Evolutionary conservation across 2,329 filamentous ascomycete species (phyloP).

Genomic region (Rugonectria rugulosa): DNA sequence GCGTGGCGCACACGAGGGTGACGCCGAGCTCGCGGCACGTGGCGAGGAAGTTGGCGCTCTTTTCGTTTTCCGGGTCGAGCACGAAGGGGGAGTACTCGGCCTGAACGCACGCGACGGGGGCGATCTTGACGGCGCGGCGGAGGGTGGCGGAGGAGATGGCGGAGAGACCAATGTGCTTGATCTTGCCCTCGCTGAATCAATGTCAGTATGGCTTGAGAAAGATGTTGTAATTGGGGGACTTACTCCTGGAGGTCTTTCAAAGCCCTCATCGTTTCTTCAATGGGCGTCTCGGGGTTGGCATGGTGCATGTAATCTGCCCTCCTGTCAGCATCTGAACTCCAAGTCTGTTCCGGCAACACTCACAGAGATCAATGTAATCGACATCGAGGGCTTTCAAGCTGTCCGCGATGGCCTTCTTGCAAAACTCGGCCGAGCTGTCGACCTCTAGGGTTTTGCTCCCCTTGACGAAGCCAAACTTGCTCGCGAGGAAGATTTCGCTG

Average conservation of each 20-base stretch:
- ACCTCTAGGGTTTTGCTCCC: conserved; percentile 13
- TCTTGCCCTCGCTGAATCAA: conserved; percentile 55
- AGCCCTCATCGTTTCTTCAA: conserved; percentile 56
- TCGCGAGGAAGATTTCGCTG: conserved; percentile 54
- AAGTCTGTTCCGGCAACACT: background rate
- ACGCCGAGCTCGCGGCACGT: conserved; percentile 67
- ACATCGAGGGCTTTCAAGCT: conserved; percentile 50
- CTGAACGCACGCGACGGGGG: conserved; percentile 59
- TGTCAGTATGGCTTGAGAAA: background rate
- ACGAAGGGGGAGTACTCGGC: conserved; percentile 62
- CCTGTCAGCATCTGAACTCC: fast-evolving
- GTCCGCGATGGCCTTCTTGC: conserved; percentile 30
- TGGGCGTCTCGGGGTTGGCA: conserved; percentile 50
- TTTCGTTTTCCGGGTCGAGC: conserved; percentile 63
- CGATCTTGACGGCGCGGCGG: conserved; percentile 58
- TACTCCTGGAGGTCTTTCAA: conserved; percentile 52
- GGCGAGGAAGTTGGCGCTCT: conserved; percentile 54
- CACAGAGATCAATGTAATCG: conserved; percentile 58
- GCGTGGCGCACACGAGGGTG: conserved; percentile 64
- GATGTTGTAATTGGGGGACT: background rate
- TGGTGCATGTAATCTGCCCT: conserved; percentile 53
- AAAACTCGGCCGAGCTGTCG: conserved; percentile 12
- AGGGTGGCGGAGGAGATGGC: conserved; percentile 56
- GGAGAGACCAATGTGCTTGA: conserved; percentile 60
- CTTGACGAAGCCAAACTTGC: conserved; percentile 39